These are phyloP conservation scores for Arabidopsis lyrata DNA, from an alignment of 441 rosid species.

Conservation along the genomic window DNA sequence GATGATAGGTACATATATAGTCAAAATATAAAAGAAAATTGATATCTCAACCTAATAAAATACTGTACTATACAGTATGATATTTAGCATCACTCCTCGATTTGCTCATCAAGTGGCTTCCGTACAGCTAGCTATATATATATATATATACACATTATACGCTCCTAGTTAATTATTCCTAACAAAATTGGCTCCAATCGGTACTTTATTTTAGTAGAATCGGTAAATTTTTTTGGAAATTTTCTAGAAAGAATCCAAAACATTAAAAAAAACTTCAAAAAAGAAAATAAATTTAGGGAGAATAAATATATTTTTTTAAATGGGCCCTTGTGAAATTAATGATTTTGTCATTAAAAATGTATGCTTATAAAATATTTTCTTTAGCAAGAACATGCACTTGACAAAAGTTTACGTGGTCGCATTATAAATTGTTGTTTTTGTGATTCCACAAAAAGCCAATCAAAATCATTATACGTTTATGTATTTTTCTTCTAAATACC, in stretches of 20 bases:
- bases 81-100: conserved; percentile 36
- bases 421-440: background rate
- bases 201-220: background rate
- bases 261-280: background rate
- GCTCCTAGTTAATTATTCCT: conserved; percentile 7
- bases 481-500: conserved; percentile 10
- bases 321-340: background rate
- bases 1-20: conserved; percentile 32
- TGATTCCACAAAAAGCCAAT: background rate
- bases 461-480: background rate
- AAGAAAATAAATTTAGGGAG: background rate
- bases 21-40: background rate
- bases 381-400: background rate
- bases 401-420: background rate
- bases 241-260: background rate
- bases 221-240: background rate
- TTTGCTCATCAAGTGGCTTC: conserved; percentile 47
- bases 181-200: conserved; percentile 15
- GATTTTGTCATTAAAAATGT: background rate
- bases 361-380: too few species aligned
- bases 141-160: background rate
- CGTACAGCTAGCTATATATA: conserved; percentile 40
- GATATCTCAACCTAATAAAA: conserved; percentile 15
- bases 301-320: too few species aligned
- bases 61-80: background rate